phyloP scores from a whole-genome alignment of 192 early-diverging fungal species.

The Coemansia asiatica region DNA sequence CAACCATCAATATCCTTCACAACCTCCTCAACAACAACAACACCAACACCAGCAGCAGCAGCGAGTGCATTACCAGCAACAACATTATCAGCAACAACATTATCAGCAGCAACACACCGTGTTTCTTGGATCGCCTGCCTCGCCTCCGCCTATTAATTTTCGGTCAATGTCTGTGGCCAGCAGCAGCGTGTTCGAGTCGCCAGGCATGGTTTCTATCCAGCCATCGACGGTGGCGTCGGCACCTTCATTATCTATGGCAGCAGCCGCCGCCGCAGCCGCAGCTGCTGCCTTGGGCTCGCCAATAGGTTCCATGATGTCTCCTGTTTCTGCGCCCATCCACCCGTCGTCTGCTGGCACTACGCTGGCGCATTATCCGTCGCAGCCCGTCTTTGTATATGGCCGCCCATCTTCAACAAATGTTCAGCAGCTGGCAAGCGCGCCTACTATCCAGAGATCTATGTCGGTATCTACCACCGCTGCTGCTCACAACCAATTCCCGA shows the following conservation, averaged over 20 bases:
- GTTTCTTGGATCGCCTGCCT: slow-evolving; percentile 26
- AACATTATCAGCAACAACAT: slow-evolving; percentile 9
- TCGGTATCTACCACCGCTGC: not conserved
- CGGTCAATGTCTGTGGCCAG: slow-evolving; percentile 30
- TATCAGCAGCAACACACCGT: slow-evolving; percentile 7
- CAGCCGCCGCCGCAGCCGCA: not conserved
- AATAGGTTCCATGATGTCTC: not conserved
- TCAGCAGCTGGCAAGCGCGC: not conserved
- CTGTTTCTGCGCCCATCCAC: not conserved
- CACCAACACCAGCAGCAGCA: slow-evolving; percentile 11
- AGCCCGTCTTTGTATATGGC: not conserved
- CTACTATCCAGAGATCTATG: not conserved
- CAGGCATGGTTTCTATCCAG: slow-evolving; percentile 11
- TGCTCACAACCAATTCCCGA: not conserved
- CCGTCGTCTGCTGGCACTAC: not conserved
- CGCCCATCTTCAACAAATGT: not conserved
- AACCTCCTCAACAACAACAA: slow-evolving; percentile 2
- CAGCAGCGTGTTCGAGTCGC: slow-evolving; percentile 30
- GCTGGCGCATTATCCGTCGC: not conserved
- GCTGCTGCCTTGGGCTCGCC: not conserved
- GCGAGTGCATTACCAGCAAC: not conserved
- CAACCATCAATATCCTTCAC: slow-evolving; percentile 9
- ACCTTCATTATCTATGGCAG: slow-evolving; percentile 1
- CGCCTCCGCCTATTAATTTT: slow-evolving; percentile 26
- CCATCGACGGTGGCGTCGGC: slow-evolving; percentile 11